phyloP scores from a whole-genome alignment of 257 asterid species.

The Petrea volubilis region DNA sequence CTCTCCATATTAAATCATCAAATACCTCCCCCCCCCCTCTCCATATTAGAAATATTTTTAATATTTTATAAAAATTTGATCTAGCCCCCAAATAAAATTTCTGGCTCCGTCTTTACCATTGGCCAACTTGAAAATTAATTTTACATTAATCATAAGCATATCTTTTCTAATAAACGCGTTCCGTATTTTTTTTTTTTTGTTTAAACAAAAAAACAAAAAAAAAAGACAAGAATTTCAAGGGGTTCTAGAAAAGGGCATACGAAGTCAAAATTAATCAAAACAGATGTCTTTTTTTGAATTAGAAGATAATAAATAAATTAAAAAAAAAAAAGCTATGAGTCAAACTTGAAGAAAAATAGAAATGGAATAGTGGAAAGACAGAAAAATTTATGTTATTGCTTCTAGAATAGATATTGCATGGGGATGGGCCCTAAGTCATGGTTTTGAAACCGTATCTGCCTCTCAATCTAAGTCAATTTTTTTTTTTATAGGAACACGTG shows the following conservation, averaged over 20 bases:
- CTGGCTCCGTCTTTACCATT: too few species aligned
- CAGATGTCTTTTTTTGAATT: background rate
- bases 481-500: background rate
- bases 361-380: background rate
- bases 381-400: background rate
- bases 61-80: too few species aligned
- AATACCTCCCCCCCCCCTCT: too few species aligned
- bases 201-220: too few species aligned
- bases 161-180: too few species aligned
- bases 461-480: background rate
- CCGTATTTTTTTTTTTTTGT: too few species aligned
- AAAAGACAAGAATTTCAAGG: background rate
- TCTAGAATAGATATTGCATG: background rate
- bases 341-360: background rate
- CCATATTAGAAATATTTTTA: too few species aligned
- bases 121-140: too few species aligned
- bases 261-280: background rate
- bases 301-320: background rate
- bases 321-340: background rate
- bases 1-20: too few species aligned
- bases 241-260: conserved; percentile 5
- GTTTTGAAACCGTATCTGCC: background rate
- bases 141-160: too few species aligned
- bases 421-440: background rate
- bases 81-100: too few species aligned